phyloP scores from a whole-genome alignment of 2,329 filamentous ascomycete species.

The Metarhizium album region DNA sequence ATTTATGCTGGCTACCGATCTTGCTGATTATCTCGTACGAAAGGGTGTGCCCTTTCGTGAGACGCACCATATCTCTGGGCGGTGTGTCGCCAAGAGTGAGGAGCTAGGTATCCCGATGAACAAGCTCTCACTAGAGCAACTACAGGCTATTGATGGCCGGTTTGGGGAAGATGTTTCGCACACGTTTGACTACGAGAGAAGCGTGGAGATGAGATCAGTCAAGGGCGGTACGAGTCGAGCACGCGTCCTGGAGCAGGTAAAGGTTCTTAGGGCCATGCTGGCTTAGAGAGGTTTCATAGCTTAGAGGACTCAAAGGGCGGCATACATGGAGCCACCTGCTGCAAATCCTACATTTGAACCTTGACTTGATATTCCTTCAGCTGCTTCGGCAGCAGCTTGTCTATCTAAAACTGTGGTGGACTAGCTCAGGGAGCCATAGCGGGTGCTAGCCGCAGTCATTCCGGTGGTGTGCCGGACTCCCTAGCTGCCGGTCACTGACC shows the following conservation, averaged over 20 bases:
- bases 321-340: too few relatives aligned
- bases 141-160: slow-evolving; percentile 56
- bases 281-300: slow-evolving; percentile 3
- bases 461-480: too few relatives aligned
- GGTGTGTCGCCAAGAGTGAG: slow-evolving; percentile 33
- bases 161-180: slow-evolving; percentile 62
- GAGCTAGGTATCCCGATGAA: slow-evolving; percentile 54
- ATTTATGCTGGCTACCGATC: slow-evolving; percentile 70
- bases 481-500: too few relatives aligned
- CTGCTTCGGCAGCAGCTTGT: too few relatives aligned
- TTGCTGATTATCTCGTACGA: slow-evolving; percentile 53
- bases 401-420: too few relatives aligned
- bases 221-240: slow-evolving; percentile 69
- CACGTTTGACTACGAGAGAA: slow-evolving; percentile 71
- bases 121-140: slow-evolving; percentile 52
- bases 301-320: too few relatives aligned
- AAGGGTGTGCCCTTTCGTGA: slow-evolving; percentile 69
- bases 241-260: slow-evolving; percentile 54
- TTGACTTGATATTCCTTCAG: too few relatives aligned
- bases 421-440: too few relatives aligned
- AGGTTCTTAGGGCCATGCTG: slow-evolving; percentile 32
- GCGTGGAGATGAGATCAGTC: slow-evolving; percentile 68
- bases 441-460: too few relatives aligned
- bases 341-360: too few relatives aligned
- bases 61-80: slow-evolving; percentile 68